phyloP scores from a whole-genome alignment of 2,329 filamentous ascomycete genomes.

The Cryphonectria parasitica region DNA sequence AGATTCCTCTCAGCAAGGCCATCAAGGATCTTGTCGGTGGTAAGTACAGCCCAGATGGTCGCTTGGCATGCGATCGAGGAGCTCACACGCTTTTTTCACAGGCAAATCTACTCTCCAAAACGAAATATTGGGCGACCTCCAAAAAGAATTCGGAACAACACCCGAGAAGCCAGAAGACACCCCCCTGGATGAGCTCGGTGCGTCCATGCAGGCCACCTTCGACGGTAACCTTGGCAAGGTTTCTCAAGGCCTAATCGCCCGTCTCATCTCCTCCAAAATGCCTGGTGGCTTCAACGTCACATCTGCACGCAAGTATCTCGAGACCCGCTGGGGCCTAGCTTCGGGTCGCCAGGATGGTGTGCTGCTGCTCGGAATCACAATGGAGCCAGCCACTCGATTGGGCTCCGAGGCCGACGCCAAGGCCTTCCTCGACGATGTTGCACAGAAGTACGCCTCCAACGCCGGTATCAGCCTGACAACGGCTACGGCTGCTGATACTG shows the following conservation, averaged over 20 bases:
- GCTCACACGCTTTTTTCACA: constrained; percentile 43
- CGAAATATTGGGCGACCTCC: constrained; percentile 95
- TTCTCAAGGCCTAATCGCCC: constrained; percentile 87
- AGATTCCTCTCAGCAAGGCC: constrained; percentile 91
- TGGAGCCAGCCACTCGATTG: constrained; percentile 87
- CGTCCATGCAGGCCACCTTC: constrained; percentile 97
- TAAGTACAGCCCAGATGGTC: constrained; percentile 51
- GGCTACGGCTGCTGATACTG: constrained; percentile 73
- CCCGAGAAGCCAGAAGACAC: constrained; percentile 98
- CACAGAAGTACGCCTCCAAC: constrained; percentile 85
- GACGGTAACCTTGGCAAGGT: constrained; percentile 98
- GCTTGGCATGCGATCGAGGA: constrained; percentile 13
- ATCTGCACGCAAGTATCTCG: constrained; percentile 89
- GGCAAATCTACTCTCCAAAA: constrained; percentile 99
- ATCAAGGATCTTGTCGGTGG: constrained; percentile 98
- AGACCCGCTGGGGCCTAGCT: constrained; percentile 88
- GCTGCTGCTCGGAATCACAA: constrained; percentile 84
- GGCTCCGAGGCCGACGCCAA: constrained; percentile 91
- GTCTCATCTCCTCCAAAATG: constrained; percentile 98
- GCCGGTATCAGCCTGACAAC: constrained; percentile 84
- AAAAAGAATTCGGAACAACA: constrained; percentile 97
- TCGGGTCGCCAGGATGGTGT: constrained; percentile 89
- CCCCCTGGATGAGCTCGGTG: constrained; percentile 91
- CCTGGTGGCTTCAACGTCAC: constrained; percentile 99
- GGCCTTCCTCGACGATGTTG: constrained; percentile 83